Percentiles rank a stretch among this genome's conserved stretches.
phyloP scores from a whole-genome alignment of 805 yeast species.

The Metschnikowia reukaufii region DNA sequence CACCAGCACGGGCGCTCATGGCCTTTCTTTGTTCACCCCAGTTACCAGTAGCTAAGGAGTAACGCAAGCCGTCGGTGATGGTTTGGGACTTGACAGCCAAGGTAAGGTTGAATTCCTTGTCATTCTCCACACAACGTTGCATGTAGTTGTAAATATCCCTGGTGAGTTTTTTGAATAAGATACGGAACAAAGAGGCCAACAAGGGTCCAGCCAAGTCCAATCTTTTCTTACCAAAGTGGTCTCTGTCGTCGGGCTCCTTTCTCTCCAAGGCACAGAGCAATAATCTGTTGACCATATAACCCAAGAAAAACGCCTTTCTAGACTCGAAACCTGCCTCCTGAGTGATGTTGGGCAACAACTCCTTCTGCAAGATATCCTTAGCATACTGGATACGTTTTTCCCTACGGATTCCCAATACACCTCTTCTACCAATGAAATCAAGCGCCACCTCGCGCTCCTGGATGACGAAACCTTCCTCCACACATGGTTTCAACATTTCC shows the following conservation, averaged over 20 bases:
- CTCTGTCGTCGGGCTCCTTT: constrained; percentile 98
- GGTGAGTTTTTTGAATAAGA: constrained; percentile 91
- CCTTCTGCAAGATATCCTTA: constrained; percentile 93
- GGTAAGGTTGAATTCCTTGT: constrained; percentile 93
- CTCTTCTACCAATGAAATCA: constrained; percentile 98
- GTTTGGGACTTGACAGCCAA: constrained; percentile 97
- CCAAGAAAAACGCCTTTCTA: constrained; percentile 94
- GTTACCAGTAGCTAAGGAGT: constrained; percentile 98
- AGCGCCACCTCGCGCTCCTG: constrained; percentile 98
- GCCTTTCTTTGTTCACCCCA: constrained; percentile 99
- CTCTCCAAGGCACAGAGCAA: constrained; percentile 94
- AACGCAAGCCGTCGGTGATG: constrained; percentile 94
- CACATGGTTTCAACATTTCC: constrained; percentile 98
- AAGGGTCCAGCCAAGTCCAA: constrained; percentile 98
- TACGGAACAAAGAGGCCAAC: constrained; percentile 91
- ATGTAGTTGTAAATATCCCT: constrained; percentile 95
- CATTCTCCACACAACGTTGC: constrained; percentile 98
- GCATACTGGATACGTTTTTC: constrained; percentile 99
- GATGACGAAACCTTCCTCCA: constrained; percentile 97
- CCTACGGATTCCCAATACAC: constrained; percentile 91
- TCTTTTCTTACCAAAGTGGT: constrained; percentile 98
- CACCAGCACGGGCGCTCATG: constrained; percentile 98
- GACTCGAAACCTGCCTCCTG: constrained; percentile 97
- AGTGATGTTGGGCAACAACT: constrained; percentile 94
- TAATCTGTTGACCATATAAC: constrained; percentile 96